Percentiles rank a stretch among this genome's conserved stretches.
Conservation (phyloP, 768 basidiomycete species). For the Boletus bicolor region DNA sequence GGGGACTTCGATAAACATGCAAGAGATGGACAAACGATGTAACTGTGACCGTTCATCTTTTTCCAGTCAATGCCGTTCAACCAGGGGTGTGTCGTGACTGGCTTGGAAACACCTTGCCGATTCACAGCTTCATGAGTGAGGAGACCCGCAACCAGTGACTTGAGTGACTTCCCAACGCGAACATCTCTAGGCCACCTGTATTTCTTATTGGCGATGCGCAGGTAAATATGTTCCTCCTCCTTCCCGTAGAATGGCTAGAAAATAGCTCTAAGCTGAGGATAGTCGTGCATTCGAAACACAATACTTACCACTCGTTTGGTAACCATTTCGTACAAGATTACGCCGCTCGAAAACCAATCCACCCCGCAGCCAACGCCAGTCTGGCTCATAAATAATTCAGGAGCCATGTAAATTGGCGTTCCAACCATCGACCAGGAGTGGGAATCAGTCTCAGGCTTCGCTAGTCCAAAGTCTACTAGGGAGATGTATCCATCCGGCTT, state of each 20-base stretch:
- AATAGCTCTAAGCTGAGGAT: neutral
- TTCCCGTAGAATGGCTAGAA: conserved; percentile 29
- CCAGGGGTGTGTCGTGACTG: conserved; percentile 44
- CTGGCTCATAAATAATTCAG: conserved; percentile 38
- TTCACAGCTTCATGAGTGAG: conserved; percentile 35
- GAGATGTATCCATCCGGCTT: conserved; percentile 54
- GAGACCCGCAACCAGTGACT: conserved; percentile 41
- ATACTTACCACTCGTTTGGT: conserved; percentile 35
- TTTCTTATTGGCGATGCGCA: conserved; percentile 27
- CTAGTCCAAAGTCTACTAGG: conserved; percentile 51
- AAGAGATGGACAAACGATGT: conserved; percentile 39
- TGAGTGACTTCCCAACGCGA: conserved; percentile 39
- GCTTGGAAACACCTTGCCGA: conserved; percentile 39
- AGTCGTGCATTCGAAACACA: neutral
- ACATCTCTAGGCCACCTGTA: conserved; percentile 39
- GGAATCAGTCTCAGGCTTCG: conserved; percentile 21
- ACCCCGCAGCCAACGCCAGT: conserved; percentile 29
- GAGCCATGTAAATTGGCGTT: conserved; percentile 48
- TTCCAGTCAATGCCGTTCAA: conserved; percentile 46
- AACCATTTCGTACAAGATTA: conserved; percentile 52
- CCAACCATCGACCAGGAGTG: conserved; percentile 38
- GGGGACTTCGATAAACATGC: neutral
- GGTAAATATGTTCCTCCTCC: conserved; percentile 25
- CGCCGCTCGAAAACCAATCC: conserved; percentile 57
- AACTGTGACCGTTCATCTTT: conserved; percentile 40